A percentile compares a stretch with the other conserved stretches of the same genome.
Conservation (phyloP, 768 basidiomycete genomes). For the Brasilioporus rufonigricans region DNA sequence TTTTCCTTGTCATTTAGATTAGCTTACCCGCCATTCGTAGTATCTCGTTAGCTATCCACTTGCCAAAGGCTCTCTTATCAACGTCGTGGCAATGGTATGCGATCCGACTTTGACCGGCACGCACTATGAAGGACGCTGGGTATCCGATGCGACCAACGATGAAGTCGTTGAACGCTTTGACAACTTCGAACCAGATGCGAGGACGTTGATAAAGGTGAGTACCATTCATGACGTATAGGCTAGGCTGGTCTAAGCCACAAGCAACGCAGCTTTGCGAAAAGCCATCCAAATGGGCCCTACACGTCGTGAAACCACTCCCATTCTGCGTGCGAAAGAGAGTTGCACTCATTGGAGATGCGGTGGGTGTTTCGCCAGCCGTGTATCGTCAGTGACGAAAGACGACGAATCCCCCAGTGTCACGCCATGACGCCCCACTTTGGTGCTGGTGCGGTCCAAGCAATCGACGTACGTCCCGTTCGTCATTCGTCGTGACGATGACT, state of each 20-base stretch:
- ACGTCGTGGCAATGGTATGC: constrained; percentile 32
- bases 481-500: neutral
- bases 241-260: neutral
- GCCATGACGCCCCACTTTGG: neutral
- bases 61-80: constrained; percentile 35
- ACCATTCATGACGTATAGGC: neutral
- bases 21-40: constrained; percentile 22
- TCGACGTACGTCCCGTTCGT: neutral
- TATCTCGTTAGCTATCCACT: constrained; percentile 41
- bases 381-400: neutral
- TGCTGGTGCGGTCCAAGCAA: neutral
- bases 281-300: constrained; percentile 44
- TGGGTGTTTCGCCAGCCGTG: constrained; percentile 15
- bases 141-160: constrained; percentile 27
- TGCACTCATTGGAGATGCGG: constrained; percentile 51
- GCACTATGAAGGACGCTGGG: constrained; percentile 32
- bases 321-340: constrained; percentile 40
- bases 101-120: constrained; percentile 31
- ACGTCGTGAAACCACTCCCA: constrained; percentile 40
- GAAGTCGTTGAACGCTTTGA: constrained; percentile 31
- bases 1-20: neutral
- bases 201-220: constrained; percentile 28
- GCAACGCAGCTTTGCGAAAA: constrained; percentile 32
- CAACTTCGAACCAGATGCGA: constrained; percentile 39
- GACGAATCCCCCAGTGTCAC: neutral